These are phyloP conservation scores for Chalaropsis thielavioides DNA, from an alignment of 2,329 filamentous ascomycete genomes.

Conservation along the genomic window DNA sequence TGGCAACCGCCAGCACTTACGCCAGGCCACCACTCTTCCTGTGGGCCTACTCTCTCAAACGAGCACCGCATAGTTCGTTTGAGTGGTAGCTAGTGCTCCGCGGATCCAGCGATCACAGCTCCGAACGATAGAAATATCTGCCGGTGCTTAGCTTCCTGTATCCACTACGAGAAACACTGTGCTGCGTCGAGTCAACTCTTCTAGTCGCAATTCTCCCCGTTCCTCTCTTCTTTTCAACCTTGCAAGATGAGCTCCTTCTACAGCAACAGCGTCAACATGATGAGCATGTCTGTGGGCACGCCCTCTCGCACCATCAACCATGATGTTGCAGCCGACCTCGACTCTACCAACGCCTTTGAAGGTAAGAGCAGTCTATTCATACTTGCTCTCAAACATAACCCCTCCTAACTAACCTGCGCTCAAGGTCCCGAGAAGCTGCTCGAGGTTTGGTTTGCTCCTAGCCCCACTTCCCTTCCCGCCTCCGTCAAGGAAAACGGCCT, in stretches of 20 bases:
- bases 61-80: constrained; percentile 91
- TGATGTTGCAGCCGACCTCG: constrained; percentile 80
- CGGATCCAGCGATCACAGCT: constrained; percentile 36
- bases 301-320: constrained; percentile 94
- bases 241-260: constrained; percentile 17
- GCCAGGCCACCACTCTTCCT: constrained; percentile 39
- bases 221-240: constrained; percentile 19
- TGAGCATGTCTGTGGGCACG: constrained; percentile 55
- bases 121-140: constrained; percentile 11
- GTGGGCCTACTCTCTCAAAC: constrained; percentile 97
- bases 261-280: constrained; percentile 15
- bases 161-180: constrained; percentile 7
- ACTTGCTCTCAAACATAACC: neutral
- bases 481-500: constrained; percentile 60
- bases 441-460: constrained; percentile 93
- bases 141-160: constrained; percentile 15
- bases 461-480: constrained; percentile 55
- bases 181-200: constrained; percentile 3
- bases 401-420: neutral
- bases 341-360: constrained; percentile 94
- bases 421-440: constrained; percentile 87
- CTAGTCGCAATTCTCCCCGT: neutral
- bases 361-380: constrained; percentile 34
- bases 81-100: constrained; percentile 95
- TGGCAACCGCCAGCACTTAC: constrained; percentile 73